phyloP scores from a whole-genome alignment of 2,329 filamentous ascomycete genomes.

The Cyclaneusma minus region DNA sequence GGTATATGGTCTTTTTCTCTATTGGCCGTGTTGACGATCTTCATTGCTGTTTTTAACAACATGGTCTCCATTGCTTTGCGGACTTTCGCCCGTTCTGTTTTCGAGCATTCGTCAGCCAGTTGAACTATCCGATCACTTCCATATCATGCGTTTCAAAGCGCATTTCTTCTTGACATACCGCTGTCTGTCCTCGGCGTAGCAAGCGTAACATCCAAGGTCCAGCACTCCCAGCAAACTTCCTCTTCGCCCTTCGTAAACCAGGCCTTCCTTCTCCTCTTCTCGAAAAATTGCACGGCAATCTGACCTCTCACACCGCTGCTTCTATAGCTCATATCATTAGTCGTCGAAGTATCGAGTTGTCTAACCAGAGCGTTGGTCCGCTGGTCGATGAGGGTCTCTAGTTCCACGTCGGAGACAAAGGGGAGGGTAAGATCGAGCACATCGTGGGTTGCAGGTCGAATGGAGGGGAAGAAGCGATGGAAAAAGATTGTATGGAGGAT shows the following conservation, averaged over 20 bases:
- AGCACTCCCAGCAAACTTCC: slow-evolving; percentile 93
- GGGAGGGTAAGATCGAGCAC: slow-evolving; percentile 83
- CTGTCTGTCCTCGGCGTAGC: slow-evolving; percentile 79
- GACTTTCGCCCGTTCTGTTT: slow-evolving; percentile 74
- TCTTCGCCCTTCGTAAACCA: slow-evolving; percentile 70
- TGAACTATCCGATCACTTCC: slow-evolving; percentile 3
- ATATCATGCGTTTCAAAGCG: not conserved
- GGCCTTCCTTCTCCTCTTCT: slow-evolving; percentile 77
- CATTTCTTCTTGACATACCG: slow-evolving; percentile 54
- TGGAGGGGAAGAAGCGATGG: slow-evolving; percentile 87
- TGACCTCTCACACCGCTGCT: slow-evolving; percentile 53
- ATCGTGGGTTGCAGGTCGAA: slow-evolving; percentile 70
- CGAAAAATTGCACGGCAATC: slow-evolving; percentile 83
- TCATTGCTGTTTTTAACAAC: slow-evolving; percentile 72
- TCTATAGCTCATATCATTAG: slow-evolving; percentile 21
- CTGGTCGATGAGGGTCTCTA: slow-evolving; percentile 87
- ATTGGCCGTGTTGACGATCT: slow-evolving; percentile 79
- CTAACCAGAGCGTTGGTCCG: slow-evolving; percentile 66
- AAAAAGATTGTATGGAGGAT: slow-evolving; percentile 98
- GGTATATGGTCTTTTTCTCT: slow-evolving; percentile 90
- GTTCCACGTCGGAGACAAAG: slow-evolving; percentile 75
- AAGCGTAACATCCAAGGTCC: slow-evolving; percentile 88
- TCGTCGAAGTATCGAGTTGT: slow-evolving; percentile 50
- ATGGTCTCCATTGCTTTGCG: slow-evolving; percentile 83
- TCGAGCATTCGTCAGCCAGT: no score